phyloP scores from a whole-genome alignment of 768 basidiomycete genomes.

The Boletus coccyginus region DNA sequence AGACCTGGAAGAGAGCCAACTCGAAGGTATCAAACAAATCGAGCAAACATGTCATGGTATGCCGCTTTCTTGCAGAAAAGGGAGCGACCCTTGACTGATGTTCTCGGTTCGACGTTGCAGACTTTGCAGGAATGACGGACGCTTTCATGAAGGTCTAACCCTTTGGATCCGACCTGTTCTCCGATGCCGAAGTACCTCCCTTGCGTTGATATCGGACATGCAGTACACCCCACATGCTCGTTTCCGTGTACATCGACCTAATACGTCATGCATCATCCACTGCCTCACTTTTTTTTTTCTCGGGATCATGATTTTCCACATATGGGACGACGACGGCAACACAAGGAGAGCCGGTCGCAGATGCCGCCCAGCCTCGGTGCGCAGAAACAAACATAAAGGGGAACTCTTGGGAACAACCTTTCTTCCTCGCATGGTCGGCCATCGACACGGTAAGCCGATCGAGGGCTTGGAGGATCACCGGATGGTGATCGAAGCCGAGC shows the following conservation, averaged over 20 bases:
- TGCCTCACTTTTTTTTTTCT: not conserved
- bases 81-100: not conserved
- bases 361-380: not conserved
- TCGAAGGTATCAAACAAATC: conserved; percentile 20
- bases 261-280: not conserved
- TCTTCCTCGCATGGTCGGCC: not conserved
- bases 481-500: not conserved
- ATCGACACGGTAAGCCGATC: not conserved
- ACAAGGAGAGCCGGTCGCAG: not conserved
- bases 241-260: not conserved
- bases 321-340: not conserved
- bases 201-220: not conserved
- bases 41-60: conserved; percentile 22
- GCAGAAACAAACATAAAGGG: not conserved
- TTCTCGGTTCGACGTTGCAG: conserved; percentile 1
- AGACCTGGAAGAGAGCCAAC: conserved; percentile 24
- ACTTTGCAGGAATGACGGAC: conserved; percentile 18
- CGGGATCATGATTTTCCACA: not conserved
- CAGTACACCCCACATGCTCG: not conserved
- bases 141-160: conserved; percentile 20
- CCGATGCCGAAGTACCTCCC: not conserved
- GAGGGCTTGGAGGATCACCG: not conserved
- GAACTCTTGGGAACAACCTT: not conserved
- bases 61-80: not conserved
- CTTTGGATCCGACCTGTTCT: not conserved